Percentiles rank a stretch among this genome's conserved stretches.
Conservation (phyloP, 208 protist species). For the Leishmania gerbilli region DNA sequence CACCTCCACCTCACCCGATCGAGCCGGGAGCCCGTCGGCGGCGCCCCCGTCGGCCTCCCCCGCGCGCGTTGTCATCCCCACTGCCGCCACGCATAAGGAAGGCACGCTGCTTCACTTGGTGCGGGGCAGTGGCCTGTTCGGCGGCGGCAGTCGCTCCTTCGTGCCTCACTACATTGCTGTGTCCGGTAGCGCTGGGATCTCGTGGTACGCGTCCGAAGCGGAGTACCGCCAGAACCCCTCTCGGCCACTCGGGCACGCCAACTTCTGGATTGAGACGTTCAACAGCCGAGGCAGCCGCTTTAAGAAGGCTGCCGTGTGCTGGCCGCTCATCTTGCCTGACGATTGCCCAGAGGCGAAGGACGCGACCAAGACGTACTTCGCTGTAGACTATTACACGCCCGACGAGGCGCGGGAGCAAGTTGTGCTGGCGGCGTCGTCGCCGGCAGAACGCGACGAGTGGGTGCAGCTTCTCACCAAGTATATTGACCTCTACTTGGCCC, state of each 20-base stretch:
- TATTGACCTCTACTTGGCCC: conserved; percentile 64
- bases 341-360: conserved; percentile 56
- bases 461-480: conserved; percentile 69
- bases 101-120: conserved; percentile 53
- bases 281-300: conserved; percentile 78
- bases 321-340: conserved; percentile 60
- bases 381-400: conserved; percentile 53
- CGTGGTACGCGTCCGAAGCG: conserved; percentile 41
- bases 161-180: conserved; percentile 62
- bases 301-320: conserved; percentile 67
- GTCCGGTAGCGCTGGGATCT: conserved; percentile 40
- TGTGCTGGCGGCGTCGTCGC: conserved; percentile 41
- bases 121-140: conserved; percentile 22
- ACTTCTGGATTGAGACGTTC: conserved; percentile 51
- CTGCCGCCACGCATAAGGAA: conserved; percentile 31
- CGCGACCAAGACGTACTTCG: conserved; percentile 48
- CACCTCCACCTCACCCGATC: background rate
- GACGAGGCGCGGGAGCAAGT: conserved; percentile 31
- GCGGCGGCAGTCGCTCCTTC: conserved; percentile 28
- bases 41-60: conserved; percentile 7
- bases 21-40: background rate
- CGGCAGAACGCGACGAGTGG: conserved; percentile 56
- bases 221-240: conserved; percentile 20
- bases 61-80: background rate
- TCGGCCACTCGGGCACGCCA: conserved; percentile 34